Evolutionary conservation across 306 rosid genomes (phyloP), one percentile per base, ranked within the genome.

Genomic region (Malus domestica): DNA sequence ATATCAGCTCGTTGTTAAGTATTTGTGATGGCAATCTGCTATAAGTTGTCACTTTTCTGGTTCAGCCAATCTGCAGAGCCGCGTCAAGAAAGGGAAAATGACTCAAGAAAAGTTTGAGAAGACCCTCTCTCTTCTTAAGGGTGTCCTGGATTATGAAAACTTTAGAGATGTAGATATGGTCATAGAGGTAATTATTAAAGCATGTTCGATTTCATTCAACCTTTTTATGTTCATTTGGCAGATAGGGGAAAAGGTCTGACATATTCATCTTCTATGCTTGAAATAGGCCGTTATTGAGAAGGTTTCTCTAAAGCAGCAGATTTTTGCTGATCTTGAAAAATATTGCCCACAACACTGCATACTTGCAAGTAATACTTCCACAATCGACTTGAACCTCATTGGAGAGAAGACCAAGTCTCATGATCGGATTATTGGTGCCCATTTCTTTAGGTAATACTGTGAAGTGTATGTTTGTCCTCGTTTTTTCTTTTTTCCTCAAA

Each of bases 361-460:
- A 84, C 92, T 95, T 78, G 97, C 91, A 25, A 92, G 92, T 80
- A 95, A 95, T 88, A 95, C 99, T 70, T 95, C 99, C 71, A 95
- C 99, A 66, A 95, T 95, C 76, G 99, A 95, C 88, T 87, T 95
- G 89, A 81, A 92, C 83, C 90, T 92, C 71, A 92, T 95, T 73
- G 99, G 99, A 80, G 88, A 92, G 73, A 89, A 27, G 87, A 90
- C 89, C 66, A 90, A 79, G 75, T 92, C 93, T 83, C 89, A 87
- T 71, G 92, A 88, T 80, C 91, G 98, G 71, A 89, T 95, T 72
- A 64, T 90, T 61, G 99, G 99, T 77, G 96, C 97, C 57, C 99
- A 92, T 90, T 95, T 95, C 85, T 95, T 92, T 79, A 95, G 99
- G 99, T 95, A 75, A 71, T 51, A 61, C 82, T 61, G 22, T 60